Base-by-base conservation (phyloP, 306 rosid genomes). In the Prunus fruticosa region DNA sequence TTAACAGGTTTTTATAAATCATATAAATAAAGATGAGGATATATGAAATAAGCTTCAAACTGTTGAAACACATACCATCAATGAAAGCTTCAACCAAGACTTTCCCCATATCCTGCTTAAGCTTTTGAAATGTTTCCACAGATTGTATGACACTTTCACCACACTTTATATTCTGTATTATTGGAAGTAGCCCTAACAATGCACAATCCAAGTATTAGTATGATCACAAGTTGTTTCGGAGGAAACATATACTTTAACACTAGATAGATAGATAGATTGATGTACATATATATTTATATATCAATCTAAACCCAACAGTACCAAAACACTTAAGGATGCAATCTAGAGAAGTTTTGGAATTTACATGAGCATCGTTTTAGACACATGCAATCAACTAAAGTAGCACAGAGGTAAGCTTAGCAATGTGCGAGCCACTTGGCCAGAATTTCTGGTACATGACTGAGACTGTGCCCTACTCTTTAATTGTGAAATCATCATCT, bases 171-270 rank as follows among this genome's bases (percentile, higher is more conserved):
- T 80, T 90, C 69, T 83, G 87, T 83, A 94, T 83, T 73, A 90
- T 86, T 61, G 98, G 98, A 78, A 94, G 82, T 75, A 94, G 79
- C 69, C 97, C 98, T 94, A 72, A 54, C 47, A 52, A 84, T 67
- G 80, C 73, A 80, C 60, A 78, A 75, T 72, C 57, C 51, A 69
- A 67, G 67, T 74, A 54, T 71, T 66, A 80, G 84, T 27, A 54
- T 32, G 71, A 53, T 73, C 45, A 78, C 47, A 71, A 71, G 20
- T 74, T 76, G 45, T 75, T 53, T 43, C n/a, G 3, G 64, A 41
- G 50, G 64, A 75, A 46, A 56, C 23, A 25, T 8, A 12, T 27
- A 0, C 13, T 38, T 67, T 22, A 25, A 46, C 38, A 64, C 27
- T 10, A 56, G 68, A 60, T 27, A 45, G 57, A 15, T 34, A 6